Percentiles rank a stretch among this genome's conserved stretches.
phyloP scores from a whole-genome alignment of 2,329 filamentous ascomycete genomes.

The Colletotrichum sp. region DNA sequence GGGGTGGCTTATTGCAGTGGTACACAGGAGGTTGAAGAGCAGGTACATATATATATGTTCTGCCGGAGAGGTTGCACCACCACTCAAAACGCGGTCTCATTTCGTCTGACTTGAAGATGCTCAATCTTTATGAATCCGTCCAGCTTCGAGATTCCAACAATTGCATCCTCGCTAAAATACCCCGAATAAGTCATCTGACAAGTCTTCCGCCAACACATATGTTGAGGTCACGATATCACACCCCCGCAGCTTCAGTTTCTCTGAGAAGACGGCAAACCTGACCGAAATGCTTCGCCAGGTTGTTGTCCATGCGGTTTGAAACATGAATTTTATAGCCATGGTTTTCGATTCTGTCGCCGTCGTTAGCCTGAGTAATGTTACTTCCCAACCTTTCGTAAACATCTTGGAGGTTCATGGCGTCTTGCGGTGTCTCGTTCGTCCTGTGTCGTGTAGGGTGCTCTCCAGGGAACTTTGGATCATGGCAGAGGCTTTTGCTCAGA shows the following conservation, averaged over 20 bases:
- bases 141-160: neutral
- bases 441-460: neutral
- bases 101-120: neutral
- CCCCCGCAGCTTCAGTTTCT: neutral
- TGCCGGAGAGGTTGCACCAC: neutral
- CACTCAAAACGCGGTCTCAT: neutral
- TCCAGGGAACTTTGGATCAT: neutral
- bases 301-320: neutral
- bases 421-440: neutral
- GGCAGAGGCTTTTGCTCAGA: neutral
- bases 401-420: neutral
- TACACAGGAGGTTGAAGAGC: neutral
- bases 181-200: neutral
- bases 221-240: neutral
- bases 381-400: neutral
- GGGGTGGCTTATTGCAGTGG: neutral
- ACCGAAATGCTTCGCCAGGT: neutral
- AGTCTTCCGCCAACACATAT: neutral
- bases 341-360: neutral
- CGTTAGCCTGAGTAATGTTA: neutral
- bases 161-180: neutral
- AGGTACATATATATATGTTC: neutral
- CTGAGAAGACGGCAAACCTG: neutral
- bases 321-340: neutral
- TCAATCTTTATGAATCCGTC: neutral